A percentile compares a stretch with the other conserved stretches of the same genome.
phyloP scores from a whole-genome alignment of 2,329 filamentous ascomycete genomes.

The Chaetomium sp. region DNA sequence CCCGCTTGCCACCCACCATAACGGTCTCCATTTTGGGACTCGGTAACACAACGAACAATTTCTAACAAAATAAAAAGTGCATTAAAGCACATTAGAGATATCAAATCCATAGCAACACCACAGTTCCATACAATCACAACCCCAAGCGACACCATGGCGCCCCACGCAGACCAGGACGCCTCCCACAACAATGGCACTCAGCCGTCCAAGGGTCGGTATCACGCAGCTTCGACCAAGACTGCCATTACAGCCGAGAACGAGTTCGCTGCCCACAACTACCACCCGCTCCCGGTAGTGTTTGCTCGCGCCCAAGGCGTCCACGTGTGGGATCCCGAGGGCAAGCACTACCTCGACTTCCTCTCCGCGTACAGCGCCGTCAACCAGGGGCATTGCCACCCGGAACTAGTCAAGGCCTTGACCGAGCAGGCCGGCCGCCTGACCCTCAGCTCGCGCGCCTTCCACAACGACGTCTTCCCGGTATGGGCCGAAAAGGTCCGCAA shows the following conservation, averaged over 20 bases:
- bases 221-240: slow-evolving; percentile 68
- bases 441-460: slow-evolving; percentile 88
- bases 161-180: slow-evolving; percentile 46
- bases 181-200: slow-evolving; percentile 13
- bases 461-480: slow-evolving; percentile 96
- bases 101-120: background rate
- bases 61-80: too few species aligned
- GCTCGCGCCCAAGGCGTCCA: slow-evolving; percentile 74
- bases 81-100: background rate
- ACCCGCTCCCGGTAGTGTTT: slow-evolving; percentile 92
- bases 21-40: background rate
- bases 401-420: slow-evolving; percentile 81
- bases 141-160: slow-evolving; percentile 39
- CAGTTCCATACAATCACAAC: background rate
- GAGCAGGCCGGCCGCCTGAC: slow-evolving; percentile 88
- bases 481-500: slow-evolving; percentile 89
- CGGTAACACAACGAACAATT: too few species aligned
- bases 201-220: slow-evolving; percentile 39
- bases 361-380: slow-evolving; percentile 98
- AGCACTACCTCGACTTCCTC: slow-evolving; percentile 94
- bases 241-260: slow-evolving; percentile 77
- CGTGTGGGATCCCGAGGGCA: slow-evolving; percentile 96
- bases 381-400: slow-evolving; percentile 96
- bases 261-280: slow-evolving; percentile 97
- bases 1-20: background rate